These are phyloP conservation scores for Colletotrichum tropicale DNA, from an alignment of 2,329 filamentous ascomycete species.

Conservation along the genomic window DNA sequence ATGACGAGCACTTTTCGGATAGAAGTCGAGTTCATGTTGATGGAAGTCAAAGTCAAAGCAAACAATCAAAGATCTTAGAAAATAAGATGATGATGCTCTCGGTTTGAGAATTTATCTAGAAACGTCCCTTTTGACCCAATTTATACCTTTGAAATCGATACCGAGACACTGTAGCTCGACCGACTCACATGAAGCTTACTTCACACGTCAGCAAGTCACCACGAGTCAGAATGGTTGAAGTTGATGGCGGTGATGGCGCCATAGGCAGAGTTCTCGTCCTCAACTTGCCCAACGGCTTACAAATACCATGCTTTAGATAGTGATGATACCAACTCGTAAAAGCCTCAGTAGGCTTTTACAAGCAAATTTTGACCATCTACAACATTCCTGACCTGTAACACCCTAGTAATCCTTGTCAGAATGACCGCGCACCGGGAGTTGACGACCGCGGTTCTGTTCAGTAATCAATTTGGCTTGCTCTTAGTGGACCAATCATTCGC, in stretches of 20 bases:
- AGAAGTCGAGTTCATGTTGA: background rate
- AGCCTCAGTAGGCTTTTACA: background rate
- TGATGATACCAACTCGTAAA: background rate
- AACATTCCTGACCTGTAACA: background rate
- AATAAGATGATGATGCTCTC: background rate
- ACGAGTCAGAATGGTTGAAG: background rate
- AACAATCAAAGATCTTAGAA: background rate
- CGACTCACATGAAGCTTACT: background rate
- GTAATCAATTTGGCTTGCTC: background rate
- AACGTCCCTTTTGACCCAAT: background rate
- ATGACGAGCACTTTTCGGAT: background rate
- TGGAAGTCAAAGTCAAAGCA: background rate
- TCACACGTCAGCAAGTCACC: background rate
- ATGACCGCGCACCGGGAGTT: background rate
- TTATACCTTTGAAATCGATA: background rate
- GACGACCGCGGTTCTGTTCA: background rate
- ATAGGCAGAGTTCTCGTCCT: background rate
- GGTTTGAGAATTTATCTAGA: background rate
- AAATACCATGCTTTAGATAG: background rate
- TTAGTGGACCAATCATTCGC: background rate
- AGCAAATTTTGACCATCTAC: background rate
- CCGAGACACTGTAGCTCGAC: background rate
- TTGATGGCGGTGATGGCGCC: background rate
- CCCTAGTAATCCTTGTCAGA: background rate
- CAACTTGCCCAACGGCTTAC: background rate